Evolutionary conservation across 2,329 filamentous ascomycete genomes (phyloP).

Genomic region (Akanthomyces dipterigenus): DNA sequence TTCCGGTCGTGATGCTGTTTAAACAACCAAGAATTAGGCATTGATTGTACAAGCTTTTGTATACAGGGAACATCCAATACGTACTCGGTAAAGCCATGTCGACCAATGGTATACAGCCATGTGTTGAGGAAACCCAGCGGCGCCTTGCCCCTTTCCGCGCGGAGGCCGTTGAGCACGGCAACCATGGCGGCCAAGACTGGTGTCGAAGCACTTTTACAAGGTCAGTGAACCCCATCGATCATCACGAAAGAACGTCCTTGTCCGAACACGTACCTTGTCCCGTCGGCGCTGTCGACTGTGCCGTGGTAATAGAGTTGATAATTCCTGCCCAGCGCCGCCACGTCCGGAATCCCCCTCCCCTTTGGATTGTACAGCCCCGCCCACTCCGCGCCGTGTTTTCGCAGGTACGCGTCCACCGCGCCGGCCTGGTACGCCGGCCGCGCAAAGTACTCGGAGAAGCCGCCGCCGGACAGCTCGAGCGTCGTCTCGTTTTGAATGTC

Average conservation of each 20-base stretch:
- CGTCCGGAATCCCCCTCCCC: constrained; percentile 56
- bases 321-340: constrained; percentile 45
- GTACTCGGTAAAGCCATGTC: constrained; percentile 29
- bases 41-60: too few relatives aligned
- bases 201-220: constrained; percentile 41
- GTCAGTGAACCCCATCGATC: neutral
- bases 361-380: constrained; percentile 35
- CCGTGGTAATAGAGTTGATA: constrained; percentile 29
- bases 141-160: constrained; percentile 46
- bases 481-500: constrained; percentile 44
- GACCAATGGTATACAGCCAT: constrained; percentile 43
- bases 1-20: constrained; percentile 29
- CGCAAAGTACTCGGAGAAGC: constrained; percentile 42
- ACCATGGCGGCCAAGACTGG: constrained; percentile 59
- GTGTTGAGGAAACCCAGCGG: constrained; percentile 56
- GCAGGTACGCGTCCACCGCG: constrained; percentile 39
- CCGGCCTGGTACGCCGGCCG: constrained; percentile 38
- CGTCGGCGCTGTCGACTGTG: constrained; percentile 20
- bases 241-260: neutral
- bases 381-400: constrained; percentile 40
- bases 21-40: too few relatives aligned
- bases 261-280: constrained; percentile 25
- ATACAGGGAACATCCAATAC: constrained; percentile 4
- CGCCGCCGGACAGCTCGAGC: constrained; percentile 45
- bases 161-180: constrained; percentile 56